phyloP scores from a whole-genome alignment of 257 asterid species.

The Solanum lycopersicoides region DNA sequence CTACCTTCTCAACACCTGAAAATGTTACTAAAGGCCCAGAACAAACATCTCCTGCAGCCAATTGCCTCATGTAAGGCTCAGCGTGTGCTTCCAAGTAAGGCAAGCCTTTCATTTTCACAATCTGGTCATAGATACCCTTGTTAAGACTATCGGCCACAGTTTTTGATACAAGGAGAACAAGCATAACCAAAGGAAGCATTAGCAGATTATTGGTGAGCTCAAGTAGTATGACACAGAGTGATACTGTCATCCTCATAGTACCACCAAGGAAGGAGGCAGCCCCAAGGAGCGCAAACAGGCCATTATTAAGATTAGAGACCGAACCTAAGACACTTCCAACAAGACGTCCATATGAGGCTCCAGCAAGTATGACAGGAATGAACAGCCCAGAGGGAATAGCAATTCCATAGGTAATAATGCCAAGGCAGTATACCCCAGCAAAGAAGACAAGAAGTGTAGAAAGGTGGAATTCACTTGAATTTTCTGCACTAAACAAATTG shows the following conservation, averaged over 20 bases:
- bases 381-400: constrained; percentile 96
- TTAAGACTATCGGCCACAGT: constrained; percentile 86
- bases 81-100: constrained; percentile 96
- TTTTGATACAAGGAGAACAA: constrained; percentile 84
- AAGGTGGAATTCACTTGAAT: constrained; percentile 46
- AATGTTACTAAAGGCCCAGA: constrained; percentile 80
- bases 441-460: constrained; percentile 56
- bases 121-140: constrained; percentile 87
- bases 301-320: constrained; percentile 54
- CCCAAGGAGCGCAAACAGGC: constrained; percentile 80
- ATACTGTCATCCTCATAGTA: constrained; percentile 98
- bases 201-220: constrained; percentile 81
- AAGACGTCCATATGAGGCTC: constrained; percentile 92
- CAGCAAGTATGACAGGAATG: constrained; percentile 98
- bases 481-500: constrained; percentile 48
- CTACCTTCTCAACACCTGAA: constrained; percentile 74
- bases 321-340: constrained; percentile 61
- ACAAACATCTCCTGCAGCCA: constrained; percentile 80
- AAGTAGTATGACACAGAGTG: constrained; percentile 83
- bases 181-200: constrained; percentile 92
- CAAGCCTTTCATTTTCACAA: constrained; percentile 85
- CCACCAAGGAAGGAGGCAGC: constrained; percentile 99
- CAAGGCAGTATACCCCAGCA: constrained; percentile 48
- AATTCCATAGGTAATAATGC: constrained; percentile 79
- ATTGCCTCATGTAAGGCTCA: constrained; percentile 83